Evolutionary conservation across 257 asterid genomes (phyloP), one percentile per base, ranked within the genome.

Genomic region (Solanum gandarillasii): DNA sequence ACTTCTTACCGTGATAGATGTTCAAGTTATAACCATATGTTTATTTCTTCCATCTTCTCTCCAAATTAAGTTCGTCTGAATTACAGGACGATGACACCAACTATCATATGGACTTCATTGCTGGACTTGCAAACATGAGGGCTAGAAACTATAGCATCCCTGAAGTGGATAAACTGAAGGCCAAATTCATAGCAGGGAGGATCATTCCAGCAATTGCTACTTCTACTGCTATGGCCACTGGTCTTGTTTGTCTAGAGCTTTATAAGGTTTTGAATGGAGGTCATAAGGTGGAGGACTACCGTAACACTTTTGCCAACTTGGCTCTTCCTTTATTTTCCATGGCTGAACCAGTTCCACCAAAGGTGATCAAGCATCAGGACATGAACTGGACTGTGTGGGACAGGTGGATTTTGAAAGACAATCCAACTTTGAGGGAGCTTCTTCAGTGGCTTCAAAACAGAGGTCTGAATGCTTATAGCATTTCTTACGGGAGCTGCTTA

Each of bases 371-470:
- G 92, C 98, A 95, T 89, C 92, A 75, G 87, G 93, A 92, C 89
- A 85, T 93, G 98, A 95, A 90, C 94, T 96, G 99, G 99, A 95
- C 99, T 2, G 95, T 95, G 4, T 96, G 99, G 99, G 99, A 96
- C 89, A 82, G 99, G 75, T 96, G 99, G 99, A 90, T 93, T 60
- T 83, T 96, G 36, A 89, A 72, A 87, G 89, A 91, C 88, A 92
- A 93, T 70, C 99, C 98, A 2, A 95, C 98, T 32, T 86, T 96
- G 86, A 91, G 94, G 89, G 98, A 95, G 48, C 90, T 96, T 70
- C 94, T 96, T 90, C 89, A 92, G 43, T 95, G 98, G 99, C 95
- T 96, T 25, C 60, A 91, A 4, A 95, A 93, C 89, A 93, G 94
- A 91, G 98, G 98, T 5, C 91, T 96, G 90, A 93, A 89, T 9